phyloP scores from a whole-genome alignment of 257 asterid genomes.

The Ilex asprella region DNA sequence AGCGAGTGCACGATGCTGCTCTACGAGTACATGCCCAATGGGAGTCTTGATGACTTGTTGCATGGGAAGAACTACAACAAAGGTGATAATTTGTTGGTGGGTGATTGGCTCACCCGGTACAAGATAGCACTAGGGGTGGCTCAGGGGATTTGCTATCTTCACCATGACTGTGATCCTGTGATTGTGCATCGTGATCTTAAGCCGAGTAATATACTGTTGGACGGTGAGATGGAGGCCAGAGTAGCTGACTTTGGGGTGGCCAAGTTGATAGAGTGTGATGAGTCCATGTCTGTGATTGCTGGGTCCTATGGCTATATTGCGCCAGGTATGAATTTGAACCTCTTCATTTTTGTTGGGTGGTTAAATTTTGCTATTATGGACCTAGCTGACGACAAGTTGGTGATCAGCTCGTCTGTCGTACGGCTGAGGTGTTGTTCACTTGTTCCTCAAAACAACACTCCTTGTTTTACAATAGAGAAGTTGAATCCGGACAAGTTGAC shows the following conservation, averaged over 20 bases:
- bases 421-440: no score
- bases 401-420: no score
- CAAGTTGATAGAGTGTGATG: conserved; percentile 54
- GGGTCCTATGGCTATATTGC: conserved; percentile 97
- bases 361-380: conserved; percentile 7
- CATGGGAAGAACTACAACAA: conserved; percentile 52
- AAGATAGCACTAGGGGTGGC: conserved; percentile 76
- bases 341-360: background rate
- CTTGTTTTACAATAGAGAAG: no score
- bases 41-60: conserved; percentile 67
- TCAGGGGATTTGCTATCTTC: conserved; percentile 82
- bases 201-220: conserved; percentile 72
- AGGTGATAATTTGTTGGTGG: conserved; percentile 41
- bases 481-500: no score
- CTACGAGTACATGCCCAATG: conserved; percentile 92
- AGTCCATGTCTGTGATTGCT: conserved; percentile 78
- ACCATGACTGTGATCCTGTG: conserved; percentile 82
- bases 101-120: conserved; percentile 66
- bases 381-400: no score
- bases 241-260: conserved; percentile 94
- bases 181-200: conserved; percentile 73
- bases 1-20: conserved; percentile 60
- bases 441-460: no score
- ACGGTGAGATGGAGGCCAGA: conserved; percentile 63
- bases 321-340: conserved; percentile 41